Evolutionary conservation across 495 filamentous ascomycete species (phyloP).

Genomic region (Penicillium coprophilum): DNA sequence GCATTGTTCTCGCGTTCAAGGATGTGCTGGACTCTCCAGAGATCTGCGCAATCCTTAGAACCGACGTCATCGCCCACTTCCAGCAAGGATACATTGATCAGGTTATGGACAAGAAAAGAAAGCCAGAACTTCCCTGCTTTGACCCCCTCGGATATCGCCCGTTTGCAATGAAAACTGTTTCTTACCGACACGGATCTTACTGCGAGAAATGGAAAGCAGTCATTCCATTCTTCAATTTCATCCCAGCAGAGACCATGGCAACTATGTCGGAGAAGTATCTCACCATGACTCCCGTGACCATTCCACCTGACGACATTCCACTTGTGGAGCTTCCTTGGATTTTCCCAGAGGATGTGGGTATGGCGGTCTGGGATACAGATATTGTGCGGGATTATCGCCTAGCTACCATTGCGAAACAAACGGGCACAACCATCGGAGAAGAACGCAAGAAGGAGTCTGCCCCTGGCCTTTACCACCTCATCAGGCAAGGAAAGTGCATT

Average conservation of each 20-base stretch:
- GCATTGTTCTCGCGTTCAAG: conserved; percentile 35
- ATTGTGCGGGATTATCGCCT: conserved; percentile 32
- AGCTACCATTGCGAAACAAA: conserved; percentile 32
- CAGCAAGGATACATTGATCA: conserved; percentile 30
- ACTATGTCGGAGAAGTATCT: conserved; percentile 42
- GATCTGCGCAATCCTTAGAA: conserved; percentile 29
- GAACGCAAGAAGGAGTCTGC: conserved; percentile 29
- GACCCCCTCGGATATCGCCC: conserved; percentile 39
- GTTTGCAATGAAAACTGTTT: conserved; percentile 22
- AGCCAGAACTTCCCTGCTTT: conserved; percentile 12
- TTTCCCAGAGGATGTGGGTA: conserved; percentile 11
- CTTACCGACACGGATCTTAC: conserved; percentile 23
- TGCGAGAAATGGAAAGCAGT: conserved; percentile 33
- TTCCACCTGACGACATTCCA: conserved; percentile 18
- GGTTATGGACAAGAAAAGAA: conserved; percentile 11
- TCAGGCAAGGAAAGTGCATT: conserved; percentile 37
- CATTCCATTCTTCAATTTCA: conserved; percentile 26
- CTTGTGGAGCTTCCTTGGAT: conserved; percentile 28
- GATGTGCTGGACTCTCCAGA: conserved; percentile 30
- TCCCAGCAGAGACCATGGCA: conserved; percentile 28
- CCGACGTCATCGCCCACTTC: conserved; percentile 24
- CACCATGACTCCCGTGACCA: conserved; percentile 19
- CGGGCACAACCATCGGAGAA: conserved; percentile 37
- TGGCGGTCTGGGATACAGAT: conserved; percentile 19
- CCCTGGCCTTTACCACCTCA: conserved; percentile 21